These are phyloP conservation scores for Claviceps pusilla DNA, from an alignment of 2,329 filamentous ascomycete genomes.

Conservation along the genomic window DNA sequence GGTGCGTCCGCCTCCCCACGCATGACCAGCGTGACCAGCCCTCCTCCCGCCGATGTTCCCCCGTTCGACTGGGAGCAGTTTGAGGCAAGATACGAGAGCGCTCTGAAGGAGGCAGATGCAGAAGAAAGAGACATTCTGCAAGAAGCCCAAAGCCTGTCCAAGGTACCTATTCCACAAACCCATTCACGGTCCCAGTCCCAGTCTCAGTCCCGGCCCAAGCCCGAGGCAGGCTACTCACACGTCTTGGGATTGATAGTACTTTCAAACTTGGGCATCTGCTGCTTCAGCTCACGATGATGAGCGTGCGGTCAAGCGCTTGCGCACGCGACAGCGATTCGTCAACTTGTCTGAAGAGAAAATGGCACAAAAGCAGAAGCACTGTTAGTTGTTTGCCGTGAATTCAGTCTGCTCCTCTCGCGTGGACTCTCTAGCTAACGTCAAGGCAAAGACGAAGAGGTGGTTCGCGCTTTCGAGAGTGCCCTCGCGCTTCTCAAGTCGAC, in stretches of 20 bases:
- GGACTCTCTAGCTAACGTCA: slow-evolving; percentile 8
- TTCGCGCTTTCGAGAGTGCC: slow-evolving; percentile 48
- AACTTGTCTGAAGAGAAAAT: slow-evolving; percentile 57
- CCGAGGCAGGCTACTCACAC: not conserved
- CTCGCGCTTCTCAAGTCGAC: slow-evolving; percentile 35
- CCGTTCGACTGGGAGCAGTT: slow-evolving; percentile 68
- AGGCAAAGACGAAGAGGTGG: slow-evolving; percentile 33
- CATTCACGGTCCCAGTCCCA: no score
- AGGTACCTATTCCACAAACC: slow-evolving; percentile 26
- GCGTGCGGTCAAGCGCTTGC: slow-evolving; percentile 62
- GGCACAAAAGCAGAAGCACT: slow-evolving; percentile 62
- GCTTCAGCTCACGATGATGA: slow-evolving; percentile 59
- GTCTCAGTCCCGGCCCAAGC: no score
- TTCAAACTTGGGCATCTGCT: slow-evolving; percentile 62
- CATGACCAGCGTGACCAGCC: slow-evolving; percentile 19
- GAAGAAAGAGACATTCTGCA: slow-evolving; percentile 51
- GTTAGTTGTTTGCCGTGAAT: slow-evolving; percentile 33
- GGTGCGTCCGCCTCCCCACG: slow-evolving; percentile 10
- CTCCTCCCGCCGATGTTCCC: slow-evolving; percentile 33
- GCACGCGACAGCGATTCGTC: slow-evolving; percentile 65
- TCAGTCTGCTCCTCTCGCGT: not conserved
- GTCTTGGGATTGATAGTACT: slow-evolving; percentile 42
- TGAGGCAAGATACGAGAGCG: slow-evolving; percentile 50
- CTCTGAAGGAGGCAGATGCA: slow-evolving; percentile 45
- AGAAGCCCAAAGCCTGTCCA: slow-evolving; percentile 53